phyloP scores from a whole-genome alignment of 805 yeast species.

The Myxozyma geophila region DNA sequence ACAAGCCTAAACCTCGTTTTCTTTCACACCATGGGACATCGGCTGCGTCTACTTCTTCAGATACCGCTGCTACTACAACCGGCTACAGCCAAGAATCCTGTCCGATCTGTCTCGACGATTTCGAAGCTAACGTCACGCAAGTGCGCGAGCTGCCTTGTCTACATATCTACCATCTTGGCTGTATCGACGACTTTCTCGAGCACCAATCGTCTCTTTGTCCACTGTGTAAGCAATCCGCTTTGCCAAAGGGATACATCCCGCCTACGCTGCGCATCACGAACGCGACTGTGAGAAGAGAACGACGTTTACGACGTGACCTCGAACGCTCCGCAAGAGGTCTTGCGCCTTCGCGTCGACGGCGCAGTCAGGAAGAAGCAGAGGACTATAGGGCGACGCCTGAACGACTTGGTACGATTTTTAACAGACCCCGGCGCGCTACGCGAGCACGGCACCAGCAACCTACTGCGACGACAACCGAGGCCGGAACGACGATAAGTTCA shows the following conservation, averaged over 20 bases:
- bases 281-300: constrained; percentile 35
- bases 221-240: constrained; percentile 53
- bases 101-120: constrained; percentile 77
- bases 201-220: constrained; percentile 80
- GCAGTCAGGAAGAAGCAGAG: no score
- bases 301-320: constrained; percentile 24
- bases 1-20: no score
- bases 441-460: no score
- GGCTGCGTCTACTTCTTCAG: background rate
- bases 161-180: constrained; percentile 76
- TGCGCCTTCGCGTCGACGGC: background rate
- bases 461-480: no score
- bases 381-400: background rate
- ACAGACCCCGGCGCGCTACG: background rate
- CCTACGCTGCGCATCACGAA: constrained; percentile 32
- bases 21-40: no score
- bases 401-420: background rate
- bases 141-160: constrained; percentile 74
- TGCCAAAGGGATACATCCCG: constrained; percentile 35
- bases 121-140: constrained; percentile 59
- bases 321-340: background rate
- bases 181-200: constrained; percentile 81
- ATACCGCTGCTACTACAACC: background rate
- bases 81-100: constrained; percentile 48
- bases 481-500: background rate